Evolutionary conservation across 345 rosid species (phyloP), one percentile per base, ranked within the genome.

Genomic region (Salix caprea): DNA sequence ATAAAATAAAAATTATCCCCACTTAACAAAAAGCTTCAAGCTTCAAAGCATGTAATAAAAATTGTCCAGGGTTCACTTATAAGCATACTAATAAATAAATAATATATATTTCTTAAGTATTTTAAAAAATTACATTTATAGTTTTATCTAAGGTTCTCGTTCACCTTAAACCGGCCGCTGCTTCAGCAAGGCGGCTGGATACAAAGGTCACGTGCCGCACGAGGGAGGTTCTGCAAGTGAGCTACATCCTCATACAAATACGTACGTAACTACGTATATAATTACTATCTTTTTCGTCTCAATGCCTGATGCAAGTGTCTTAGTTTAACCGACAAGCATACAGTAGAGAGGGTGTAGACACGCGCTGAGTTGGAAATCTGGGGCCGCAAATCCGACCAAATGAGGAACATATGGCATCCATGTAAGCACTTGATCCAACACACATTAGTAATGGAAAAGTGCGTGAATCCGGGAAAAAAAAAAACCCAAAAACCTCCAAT

Each of bases 321-420:
- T 78, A 46, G 50, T 65, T 72, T 15, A n/a, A 65, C 77, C 42
- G 74, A 74, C 75, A 74, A 72, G n/a, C 21, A 72, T 28, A 37
- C 50, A 69, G 56, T 16, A 48, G 24, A n/a, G 26, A n/a, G 75
- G 69, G 78, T 81, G 80, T 24, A 21, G 77, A 74, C 80, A 84
- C 86, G 82, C 82, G 77, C 86, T 69, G 65, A 76, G 76, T 79
- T 70, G 72, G 76, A 60, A 80, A 28, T 0, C n/a, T 32, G 78
- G 80, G 80, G 76, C 84, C 76, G 44, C 74, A 75, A 18, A 65
- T 68, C 84, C 67, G 58, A 74, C 83, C 75, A 67, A 76, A 70
- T 40, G 76, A 65, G 46, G 6, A 70, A 70, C 77, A 19, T 16
- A 69, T 24, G 72, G 82, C n/a, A 28, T 68, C 54, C 82, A 71